These are phyloP conservation scores for Candida succiphila DNA, from an alignment of 805 yeast genomes.

Conservation along the genomic window DNA sequence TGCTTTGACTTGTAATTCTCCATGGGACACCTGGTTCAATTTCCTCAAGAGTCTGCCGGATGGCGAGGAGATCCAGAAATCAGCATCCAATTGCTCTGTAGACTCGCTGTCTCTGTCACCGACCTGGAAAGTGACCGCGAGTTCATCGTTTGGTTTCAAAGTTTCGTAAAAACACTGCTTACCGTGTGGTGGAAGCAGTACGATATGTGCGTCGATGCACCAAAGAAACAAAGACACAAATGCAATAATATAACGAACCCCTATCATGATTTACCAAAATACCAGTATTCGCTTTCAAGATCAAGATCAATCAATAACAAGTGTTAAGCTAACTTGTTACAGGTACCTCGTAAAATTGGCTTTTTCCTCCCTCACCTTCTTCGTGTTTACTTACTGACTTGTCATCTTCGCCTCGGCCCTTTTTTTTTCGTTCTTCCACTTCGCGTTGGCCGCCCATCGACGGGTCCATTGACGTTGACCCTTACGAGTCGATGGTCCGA, in stretches of 20 bases:
- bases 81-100: constrained; percentile 53
- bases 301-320: neutral
- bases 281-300: too few relatives aligned
- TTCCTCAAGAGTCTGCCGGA: constrained; percentile 40
- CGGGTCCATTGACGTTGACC: too few relatives aligned
- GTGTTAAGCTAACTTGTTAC: too few relatives aligned
- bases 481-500: too few relatives aligned
- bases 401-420: too few relatives aligned
- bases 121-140: constrained; percentile 84
- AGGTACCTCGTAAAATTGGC: too few relatives aligned
- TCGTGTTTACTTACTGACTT: too few relatives aligned
- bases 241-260: too few relatives aligned
- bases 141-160: constrained; percentile 73
- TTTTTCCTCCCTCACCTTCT: too few relatives aligned
- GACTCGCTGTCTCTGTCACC: constrained; percentile 79
- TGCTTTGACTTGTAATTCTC: constrained; percentile 65
- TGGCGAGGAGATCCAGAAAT: constrained; percentile 44
- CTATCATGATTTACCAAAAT: too few relatives aligned
- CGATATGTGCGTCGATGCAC: constrained; percentile 55
- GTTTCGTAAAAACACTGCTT: constrained; percentile 83
- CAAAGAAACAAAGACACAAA: neutral
- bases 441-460: too few relatives aligned
- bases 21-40: constrained; percentile 59
- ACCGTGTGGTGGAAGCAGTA: constrained; percentile 72
- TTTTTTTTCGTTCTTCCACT: too few relatives aligned